These are phyloP conservation scores for Pleurotus djamor DNA, from an alignment of 768 basidiomycete genomes.

Conservation along the genomic window DNA sequence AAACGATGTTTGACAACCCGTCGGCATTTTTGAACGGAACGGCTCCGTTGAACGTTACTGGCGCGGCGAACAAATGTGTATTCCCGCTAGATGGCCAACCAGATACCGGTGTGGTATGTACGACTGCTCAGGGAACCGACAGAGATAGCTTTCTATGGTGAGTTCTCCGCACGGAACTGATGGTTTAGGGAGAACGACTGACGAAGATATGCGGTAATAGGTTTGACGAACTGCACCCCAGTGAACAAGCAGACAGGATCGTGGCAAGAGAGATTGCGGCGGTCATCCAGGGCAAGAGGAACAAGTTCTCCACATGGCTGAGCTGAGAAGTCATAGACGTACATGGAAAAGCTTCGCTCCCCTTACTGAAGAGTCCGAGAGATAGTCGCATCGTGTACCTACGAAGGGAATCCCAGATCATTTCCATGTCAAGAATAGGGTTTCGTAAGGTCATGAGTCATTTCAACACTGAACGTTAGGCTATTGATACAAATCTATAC, in stretches of 20 bases:
- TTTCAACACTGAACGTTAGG: too few species aligned
- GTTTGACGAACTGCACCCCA: constrained; percentile 64
- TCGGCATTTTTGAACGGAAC: constrained; percentile 48
- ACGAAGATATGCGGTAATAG: constrained; percentile 13
- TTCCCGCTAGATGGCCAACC: constrained; percentile 24
- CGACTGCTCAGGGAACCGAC: constrained; percentile 36
- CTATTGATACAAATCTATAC: too few species aligned
- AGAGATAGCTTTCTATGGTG: constrained; percentile 63
- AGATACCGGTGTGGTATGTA: constrained; percentile 24
- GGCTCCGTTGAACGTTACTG: constrained; percentile 42
- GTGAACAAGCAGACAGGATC: constrained; percentile 54
- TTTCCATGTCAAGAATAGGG: too few species aligned
- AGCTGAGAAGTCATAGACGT: constrained; percentile 20
- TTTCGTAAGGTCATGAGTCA: too few species aligned
- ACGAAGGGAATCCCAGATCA: too few species aligned
- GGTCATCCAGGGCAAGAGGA: constrained; percentile 39
- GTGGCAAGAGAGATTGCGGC: constrained; percentile 52
- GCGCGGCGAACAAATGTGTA: constrained; percentile 26
- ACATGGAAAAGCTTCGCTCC: too few species aligned
- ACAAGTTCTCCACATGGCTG: constrained; percentile 50
- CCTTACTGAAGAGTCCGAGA: too few species aligned
- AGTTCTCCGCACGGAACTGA: constrained; percentile 20
- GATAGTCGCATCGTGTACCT: too few species aligned
- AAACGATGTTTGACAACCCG: constrained; percentile 36
- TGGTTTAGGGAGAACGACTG: constrained; percentile 11